These are phyloP conservation scores for Adenanthera pavonina DNA, from an alignment of 306 rosid genomes.

Conservation along the genomic window DNA sequence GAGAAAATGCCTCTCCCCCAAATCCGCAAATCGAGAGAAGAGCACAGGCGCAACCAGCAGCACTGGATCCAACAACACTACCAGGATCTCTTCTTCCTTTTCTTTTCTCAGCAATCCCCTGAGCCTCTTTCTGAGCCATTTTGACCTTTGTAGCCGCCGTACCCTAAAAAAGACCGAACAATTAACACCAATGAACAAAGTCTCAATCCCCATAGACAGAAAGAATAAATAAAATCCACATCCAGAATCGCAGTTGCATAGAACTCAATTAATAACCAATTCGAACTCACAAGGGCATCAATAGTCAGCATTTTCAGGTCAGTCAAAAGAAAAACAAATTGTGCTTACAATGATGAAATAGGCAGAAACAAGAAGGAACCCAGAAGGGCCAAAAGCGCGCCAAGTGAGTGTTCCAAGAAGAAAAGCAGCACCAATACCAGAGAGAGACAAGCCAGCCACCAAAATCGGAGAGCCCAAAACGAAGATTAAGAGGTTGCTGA, in stretches of 20 bases:
- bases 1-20: conserved; percentile 70
- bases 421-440: conserved; percentile 89
- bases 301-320: background rate
- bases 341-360: conserved; percentile 55
- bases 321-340: background rate
- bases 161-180: conserved; percentile 60
- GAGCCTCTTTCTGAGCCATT: conserved; percentile 90
- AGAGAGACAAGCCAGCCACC: conserved; percentile 59
- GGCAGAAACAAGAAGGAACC: conserved; percentile 79
- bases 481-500: conserved; percentile 70
- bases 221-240: background rate
- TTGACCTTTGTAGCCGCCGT: conserved; percentile 91
- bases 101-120: conserved; percentile 93
- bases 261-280: background rate
- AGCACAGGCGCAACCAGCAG: conserved; percentile 93
- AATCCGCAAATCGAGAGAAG: conserved; percentile 65
- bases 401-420: conserved; percentile 95
- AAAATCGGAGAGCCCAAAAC: conserved; percentile 57
- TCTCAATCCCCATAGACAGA: conserved; percentile 23
- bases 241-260: background rate
- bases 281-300: background rate
- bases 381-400: conserved; percentile 85
- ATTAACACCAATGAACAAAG: conserved; percentile 44
- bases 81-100: conserved; percentile 96
- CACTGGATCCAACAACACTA: conserved; percentile 95